These are phyloP conservation scores for Ananas comosus DNA, from an alignment of 176 grass and related monocot species.

Conservation along the genomic window DNA sequence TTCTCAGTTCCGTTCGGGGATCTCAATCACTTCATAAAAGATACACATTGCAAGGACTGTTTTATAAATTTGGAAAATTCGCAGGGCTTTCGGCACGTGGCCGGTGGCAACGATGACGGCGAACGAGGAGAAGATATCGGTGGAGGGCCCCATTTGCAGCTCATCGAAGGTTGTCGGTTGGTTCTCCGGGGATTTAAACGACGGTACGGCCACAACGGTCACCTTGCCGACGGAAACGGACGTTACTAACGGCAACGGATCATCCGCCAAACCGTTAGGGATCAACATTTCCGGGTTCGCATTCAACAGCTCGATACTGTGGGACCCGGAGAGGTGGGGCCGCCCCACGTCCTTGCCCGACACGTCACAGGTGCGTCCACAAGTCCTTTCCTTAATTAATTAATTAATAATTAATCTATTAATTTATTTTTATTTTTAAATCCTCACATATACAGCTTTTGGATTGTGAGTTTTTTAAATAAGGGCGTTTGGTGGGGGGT, in stretches of 20 bases:
- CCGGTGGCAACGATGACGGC: constrained; percentile 63
- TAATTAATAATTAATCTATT: not conserved
- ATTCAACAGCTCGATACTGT: constrained; percentile 83
- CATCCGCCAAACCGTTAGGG: constrained; percentile 13
- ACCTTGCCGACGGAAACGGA: too few species aligned
- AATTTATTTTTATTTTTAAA: not conserved
- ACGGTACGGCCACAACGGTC: too few species aligned
- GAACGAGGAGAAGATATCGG: constrained; percentile 40
- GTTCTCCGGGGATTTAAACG: constrained; percentile 51
- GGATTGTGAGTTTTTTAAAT: not conserved
- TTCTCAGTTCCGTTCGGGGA: too few species aligned
- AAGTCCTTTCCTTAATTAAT: not conserved
- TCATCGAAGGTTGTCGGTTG: constrained; percentile 76
- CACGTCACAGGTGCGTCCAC: constrained; percentile 66
- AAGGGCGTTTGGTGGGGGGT: too few species aligned
- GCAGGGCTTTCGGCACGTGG: constrained; percentile 90
- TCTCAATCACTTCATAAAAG: too few species aligned
- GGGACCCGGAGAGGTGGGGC: constrained; percentile 87
- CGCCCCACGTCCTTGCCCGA: constrained; percentile 65
- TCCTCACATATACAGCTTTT: not conserved
- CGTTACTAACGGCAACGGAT: too few species aligned
- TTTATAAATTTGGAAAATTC: constrained; percentile 2
- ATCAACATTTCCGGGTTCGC: constrained; percentile 62
- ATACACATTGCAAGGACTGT: too few species aligned
- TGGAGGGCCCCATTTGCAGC: constrained; percentile 76